Evolutionary conservation across 2,329 filamentous ascomycete species (phyloP).

Genomic region (Fusarium veterinarium): DNA sequence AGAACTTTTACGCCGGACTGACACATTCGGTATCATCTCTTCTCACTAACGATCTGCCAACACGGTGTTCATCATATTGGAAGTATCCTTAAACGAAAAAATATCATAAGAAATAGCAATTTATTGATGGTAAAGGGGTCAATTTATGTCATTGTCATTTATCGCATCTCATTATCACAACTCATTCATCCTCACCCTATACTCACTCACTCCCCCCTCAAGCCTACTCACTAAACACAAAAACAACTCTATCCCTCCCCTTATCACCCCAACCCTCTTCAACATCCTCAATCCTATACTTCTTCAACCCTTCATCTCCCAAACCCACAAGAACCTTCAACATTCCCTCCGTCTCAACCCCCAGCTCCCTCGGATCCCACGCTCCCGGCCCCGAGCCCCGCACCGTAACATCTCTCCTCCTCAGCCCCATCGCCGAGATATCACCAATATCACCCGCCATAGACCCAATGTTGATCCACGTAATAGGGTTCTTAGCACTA

Average conservation of each 20-base stretch:
- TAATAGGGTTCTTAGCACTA: constrained; percentile 53
- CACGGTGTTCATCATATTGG: too few species aligned
- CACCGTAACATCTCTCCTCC: constrained; percentile 61
- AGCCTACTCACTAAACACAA: constrained; percentile 42
- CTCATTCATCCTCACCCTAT: background rate
- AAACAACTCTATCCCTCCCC: constrained; percentile 45
- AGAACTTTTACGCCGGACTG: too few species aligned
- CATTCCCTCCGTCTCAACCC: constrained; percentile 41
- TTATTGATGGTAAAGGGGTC: background rate
- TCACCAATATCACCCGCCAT: constrained; percentile 54
- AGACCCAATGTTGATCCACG: constrained; percentile 65
- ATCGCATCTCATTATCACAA: background rate
- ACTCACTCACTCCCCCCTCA: background rate
- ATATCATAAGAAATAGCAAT: too few species aligned
- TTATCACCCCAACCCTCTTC: constrained; percentile 42
- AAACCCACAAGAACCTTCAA: constrained; percentile 40
- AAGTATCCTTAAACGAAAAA: background rate
- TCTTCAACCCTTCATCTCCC: constrained; percentile 33
- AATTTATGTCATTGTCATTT: background rate
- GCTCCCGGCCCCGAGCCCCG: constrained; percentile 59
- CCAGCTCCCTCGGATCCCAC: constrained; percentile 50
- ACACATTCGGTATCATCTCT: too few species aligned
- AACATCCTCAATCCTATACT: constrained; percentile 41
- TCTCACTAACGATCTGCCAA: too few species aligned
- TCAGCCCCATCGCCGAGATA: constrained; percentile 57